Evolutionary conservation across 306 rosid species (phyloP).

Genomic region (Pterocarpus santalinus): DNA sequence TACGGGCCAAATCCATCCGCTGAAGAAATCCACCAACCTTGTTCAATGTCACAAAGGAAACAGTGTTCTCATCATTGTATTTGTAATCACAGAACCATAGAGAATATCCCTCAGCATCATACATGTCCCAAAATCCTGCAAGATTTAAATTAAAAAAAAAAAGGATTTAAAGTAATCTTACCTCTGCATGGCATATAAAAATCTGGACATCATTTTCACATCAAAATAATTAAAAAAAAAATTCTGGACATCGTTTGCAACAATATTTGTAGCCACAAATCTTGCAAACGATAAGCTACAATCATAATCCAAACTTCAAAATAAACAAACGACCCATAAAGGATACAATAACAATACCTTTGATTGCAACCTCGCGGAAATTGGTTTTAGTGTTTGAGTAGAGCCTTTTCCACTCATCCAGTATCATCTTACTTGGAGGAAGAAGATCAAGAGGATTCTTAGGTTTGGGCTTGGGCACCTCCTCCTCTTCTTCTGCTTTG

Average conservation of each 20-base stretch:
- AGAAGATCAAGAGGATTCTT: conserved; percentile 81
- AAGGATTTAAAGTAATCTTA: not conserved
- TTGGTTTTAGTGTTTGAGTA: conserved; percentile 82
- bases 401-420: conserved; percentile 91
- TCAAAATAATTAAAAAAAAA: not conserved
- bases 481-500: conserved; percentile 62
- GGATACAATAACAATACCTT: conserved; percentile 53
- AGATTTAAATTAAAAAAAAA: not conserved
- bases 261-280: not conserved
- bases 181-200: not conserved
- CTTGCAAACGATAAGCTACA: not conserved
- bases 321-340: not conserved
- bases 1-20: conserved; percentile 82
- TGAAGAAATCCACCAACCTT: conserved; percentile 83
- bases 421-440: conserved; percentile 78
- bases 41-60: conserved; percentile 80
- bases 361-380: conserved; percentile 86
- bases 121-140: conserved; percentile 93
- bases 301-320: not conserved
- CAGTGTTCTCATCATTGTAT: conserved; percentile 80
- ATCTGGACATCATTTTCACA: too few species aligned
- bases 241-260: not conserved
- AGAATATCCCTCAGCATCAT: conserved; percentile 86
- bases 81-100: conserved; percentile 90
- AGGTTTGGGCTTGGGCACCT: conserved; percentile 80